Evolutionary conservation across 805 yeast species (phyloP).

Genomic region (Schizosaccharomyces lindneri): DNA sequence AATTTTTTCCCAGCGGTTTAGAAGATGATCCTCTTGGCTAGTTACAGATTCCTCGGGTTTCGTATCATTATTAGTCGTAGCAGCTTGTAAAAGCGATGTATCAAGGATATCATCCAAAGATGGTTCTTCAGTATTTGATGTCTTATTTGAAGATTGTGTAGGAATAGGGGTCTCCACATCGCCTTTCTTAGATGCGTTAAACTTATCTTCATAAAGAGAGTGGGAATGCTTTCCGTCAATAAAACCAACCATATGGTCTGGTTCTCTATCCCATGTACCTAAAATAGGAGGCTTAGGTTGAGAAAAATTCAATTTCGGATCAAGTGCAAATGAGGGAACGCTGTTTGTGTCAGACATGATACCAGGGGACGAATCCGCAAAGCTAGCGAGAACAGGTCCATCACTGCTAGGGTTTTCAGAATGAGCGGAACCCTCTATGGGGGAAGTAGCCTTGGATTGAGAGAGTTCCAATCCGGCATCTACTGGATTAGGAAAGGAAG

Average conservation of each 20-base stretch:
- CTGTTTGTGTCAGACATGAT: background rate
- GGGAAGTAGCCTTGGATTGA: too few species aligned
- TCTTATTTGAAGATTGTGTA: background rate
- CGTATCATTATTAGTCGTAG: background rate
- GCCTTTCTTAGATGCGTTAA: background rate
- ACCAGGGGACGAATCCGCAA: background rate
- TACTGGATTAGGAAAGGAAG: too few species aligned
- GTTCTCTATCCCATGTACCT: background rate
- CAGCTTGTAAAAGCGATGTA: background rate
- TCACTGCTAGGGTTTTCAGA: too few species aligned
- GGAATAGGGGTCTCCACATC: background rate
- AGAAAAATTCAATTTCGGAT: background rate
- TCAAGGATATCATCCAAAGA: slow-evolving; percentile 1
- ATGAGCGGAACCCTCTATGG: too few species aligned
- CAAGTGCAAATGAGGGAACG: background rate
- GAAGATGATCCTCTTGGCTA: background rate
- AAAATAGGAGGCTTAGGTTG: background rate
- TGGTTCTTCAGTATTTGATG: background rate
- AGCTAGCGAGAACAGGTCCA: background rate
- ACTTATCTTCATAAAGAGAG: background rate
- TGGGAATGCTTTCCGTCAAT: background rate
- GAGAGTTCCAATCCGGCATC: too few species aligned
- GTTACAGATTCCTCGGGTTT: background rate
- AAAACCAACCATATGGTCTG: background rate
- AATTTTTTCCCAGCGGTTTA: slow-evolving; percentile 1